Base-by-base conservation (phyloP, 2,329 filamentous ascomycete genomes). In the Rosellinia necatrix region DNA sequence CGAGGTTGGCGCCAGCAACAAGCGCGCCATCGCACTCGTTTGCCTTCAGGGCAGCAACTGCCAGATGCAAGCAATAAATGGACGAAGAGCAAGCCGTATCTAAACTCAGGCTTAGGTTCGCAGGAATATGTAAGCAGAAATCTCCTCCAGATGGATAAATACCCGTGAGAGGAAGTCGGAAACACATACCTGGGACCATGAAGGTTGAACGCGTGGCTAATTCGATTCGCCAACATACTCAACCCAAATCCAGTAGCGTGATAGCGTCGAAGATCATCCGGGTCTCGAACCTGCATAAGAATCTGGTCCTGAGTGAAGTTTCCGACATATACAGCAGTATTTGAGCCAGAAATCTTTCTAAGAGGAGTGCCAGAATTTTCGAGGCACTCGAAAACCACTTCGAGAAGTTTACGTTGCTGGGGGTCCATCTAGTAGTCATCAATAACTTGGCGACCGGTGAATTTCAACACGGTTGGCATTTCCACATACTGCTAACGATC, bases 51-150 rank as follows among this genome's bases (percentile, higher is more conserved):
- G 60, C 52, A 5, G 32, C n/a, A 25, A 61, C 53, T 0, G 66
- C 69, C 22, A 61, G 40, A 41, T 72, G 68, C 1, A 72, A 34
- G 6, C 65, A 68, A 6, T 72, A 66, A 32, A 75, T 57, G 13
- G 64, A 67, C 9, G 68, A 70, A 0, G 72, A 73, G 53, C 74
- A 76, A 2, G 70, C 74, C 4, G 72, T 74, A 34, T 76, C 68
- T 10, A 74, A 51, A 7, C 66, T 66, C 8, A 74, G 66, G 69
- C 12, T 73, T 60, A 1, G 67, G 7, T n/a, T 6, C 15, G 9
- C n/a, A 17, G 3, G 5, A 17, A 3, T 9, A 15, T 12, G n/a
- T n/a, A n/a, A n/a, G n/a, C n/a, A n/a, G n/a, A n/a, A n/a, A 1
- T 35, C 4, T 35, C 19, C 34, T 19, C 13, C 8, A 22, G 15